Base-by-base conservation (phyloP, 192 early-diverging fungal species). In the Chytriomyces hyalinus region DNA sequence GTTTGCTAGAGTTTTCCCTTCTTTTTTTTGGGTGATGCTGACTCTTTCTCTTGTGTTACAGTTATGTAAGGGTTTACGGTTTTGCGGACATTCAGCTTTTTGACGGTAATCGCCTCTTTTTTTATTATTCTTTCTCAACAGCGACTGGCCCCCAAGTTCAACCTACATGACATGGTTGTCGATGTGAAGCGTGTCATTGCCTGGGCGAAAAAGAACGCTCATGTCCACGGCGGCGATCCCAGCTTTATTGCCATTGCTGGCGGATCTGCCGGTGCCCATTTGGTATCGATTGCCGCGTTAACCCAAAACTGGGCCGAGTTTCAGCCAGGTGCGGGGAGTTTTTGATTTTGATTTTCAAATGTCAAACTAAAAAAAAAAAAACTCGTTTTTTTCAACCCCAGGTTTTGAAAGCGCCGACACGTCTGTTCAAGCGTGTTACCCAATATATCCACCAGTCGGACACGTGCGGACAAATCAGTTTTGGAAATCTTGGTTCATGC, bases 101-200 rank as follows among this genome's bases (percentile, higher is more conserved):
- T 26, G 24, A 26, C 24, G 24, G 24, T 36, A 36, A 36, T 2
- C 36, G 22, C 57, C 57, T 22, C 24, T 26, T 26, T 60, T 60
- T 57, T n/a, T 5, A 2, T 57, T 4, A 13, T 57, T 57, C 0
- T 20, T 57, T 57, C 24, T 26, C 13, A n/a, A 51, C 64, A 78
- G 49, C 80, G 90, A 20, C 79, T 90, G 4, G 80, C 75, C 0
- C 76, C 89, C 13, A 79, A 81, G 47, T 69, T 77, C 61, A 79
- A 84, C 36, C 87, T 89, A 62, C 82, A 87, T 2, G 84, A 84
- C 26, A 91, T 92, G 67, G 51, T 93, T 15, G 80, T 87, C 15
- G 91, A 93, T 70, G 85, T 89, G 73, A 92, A 93, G 76, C 85
- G 91, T 9, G 90, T 89, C 47, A 72, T 93, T 43, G 83, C 90